Percentiles rank a stretch among this genome's conserved stretches.
Evolutionary conservation across 2,329 filamentous ascomycete species (phyloP).

Genomic region (Pleoardoris graminearum): DNA sequence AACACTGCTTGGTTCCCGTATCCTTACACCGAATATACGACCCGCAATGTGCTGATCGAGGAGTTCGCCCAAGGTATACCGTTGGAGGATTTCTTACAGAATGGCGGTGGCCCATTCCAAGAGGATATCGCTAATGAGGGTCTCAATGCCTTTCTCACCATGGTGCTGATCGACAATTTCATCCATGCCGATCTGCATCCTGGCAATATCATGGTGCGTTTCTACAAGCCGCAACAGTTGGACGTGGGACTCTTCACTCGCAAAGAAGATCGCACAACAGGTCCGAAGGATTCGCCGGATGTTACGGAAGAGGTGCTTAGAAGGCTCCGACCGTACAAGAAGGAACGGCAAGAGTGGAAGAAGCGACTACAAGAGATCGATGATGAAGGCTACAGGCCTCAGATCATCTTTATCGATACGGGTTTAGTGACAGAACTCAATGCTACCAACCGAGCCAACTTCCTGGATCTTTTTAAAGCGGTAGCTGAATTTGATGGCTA

Average conservation of each 20-base stretch:
- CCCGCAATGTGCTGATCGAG: conserved; percentile 87
- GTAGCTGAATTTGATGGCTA: conserved; percentile 97
- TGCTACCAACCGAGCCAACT: conserved; percentile 81
- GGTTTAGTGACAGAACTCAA: conserved; percentile 95
- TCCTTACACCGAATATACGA: conserved; percentile 89
- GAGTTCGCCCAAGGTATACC: conserved; percentile 96
- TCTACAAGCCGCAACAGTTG: conserved; percentile 81
- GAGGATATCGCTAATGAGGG: conserved; percentile 94
- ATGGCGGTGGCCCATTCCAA: conserved; percentile 89
- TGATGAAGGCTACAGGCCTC: conserved; percentile 84
- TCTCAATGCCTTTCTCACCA: conserved; percentile 91
- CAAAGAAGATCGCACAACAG: conserved; percentile 38
- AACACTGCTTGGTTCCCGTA: conserved; percentile 97
- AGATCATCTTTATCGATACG: conserved; percentile 96
- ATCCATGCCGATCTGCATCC: conserved; percentile 95
- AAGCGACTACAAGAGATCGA: conserved; percentile 76
- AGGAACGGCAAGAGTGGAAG: conserved; percentile 71
- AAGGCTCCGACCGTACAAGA: conserved; percentile 73
- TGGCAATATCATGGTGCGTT: conserved; percentile 99
- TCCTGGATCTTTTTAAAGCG: conserved; percentile 92
- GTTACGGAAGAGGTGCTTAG: conserved; percentile 86
- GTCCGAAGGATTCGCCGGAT: conserved; percentile 61
- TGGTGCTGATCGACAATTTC: conserved; percentile 97
- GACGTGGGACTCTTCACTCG: conserved; percentile 61
- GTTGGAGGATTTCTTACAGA: conserved; percentile 84